These are phyloP conservation scores for Coprinopsis strossmayeri DNA, from an alignment of 768 basidiomycete species.

Conservation along the genomic window DNA sequence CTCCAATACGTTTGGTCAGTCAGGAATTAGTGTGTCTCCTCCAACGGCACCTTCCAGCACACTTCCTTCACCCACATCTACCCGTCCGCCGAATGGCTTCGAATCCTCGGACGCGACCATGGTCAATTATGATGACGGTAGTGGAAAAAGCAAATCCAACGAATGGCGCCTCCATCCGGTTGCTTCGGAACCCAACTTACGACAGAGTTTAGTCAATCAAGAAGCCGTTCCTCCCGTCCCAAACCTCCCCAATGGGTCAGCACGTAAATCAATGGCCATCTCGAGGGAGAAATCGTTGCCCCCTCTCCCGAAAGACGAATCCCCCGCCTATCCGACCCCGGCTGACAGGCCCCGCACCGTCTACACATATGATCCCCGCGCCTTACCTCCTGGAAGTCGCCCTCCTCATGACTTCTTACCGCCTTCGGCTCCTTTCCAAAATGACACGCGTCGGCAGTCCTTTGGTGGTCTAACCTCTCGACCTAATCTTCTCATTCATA, in stretches of 20 bases:
- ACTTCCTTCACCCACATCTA: conserved; percentile 71
- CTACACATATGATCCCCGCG: conserved; percentile 53
- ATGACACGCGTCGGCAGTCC: conserved; percentile 65
- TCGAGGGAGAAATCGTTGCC: conserved; percentile 72
- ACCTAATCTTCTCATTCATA: conserved; percentile 47
- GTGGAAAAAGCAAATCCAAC: conserved; percentile 24
- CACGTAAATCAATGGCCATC: conserved; percentile 18
- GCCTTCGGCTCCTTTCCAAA: conserved; percentile 60
- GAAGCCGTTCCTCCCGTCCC: conserved; percentile 22
- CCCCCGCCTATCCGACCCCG: conserved; percentile 29
- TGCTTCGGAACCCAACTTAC: conserved; percentile 59
- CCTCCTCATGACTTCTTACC: conserved; percentile 47
- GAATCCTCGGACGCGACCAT: conserved; percentile 31
- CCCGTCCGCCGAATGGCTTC: conserved; percentile 44
- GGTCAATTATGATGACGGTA: conserved; percentile 32
- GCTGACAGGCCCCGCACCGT: conserved; percentile 61
- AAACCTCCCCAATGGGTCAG: conserved; percentile 16
- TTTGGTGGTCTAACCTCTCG: conserved; percentile 62
- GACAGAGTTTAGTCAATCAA: conserved; percentile 29
- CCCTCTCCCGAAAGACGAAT: conserved; percentile 62
- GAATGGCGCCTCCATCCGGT: conserved; percentile 39
- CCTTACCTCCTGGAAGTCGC: conserved; percentile 36
- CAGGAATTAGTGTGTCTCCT: conserved; percentile 54
- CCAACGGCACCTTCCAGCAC: conserved; percentile 71
- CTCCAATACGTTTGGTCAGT: conserved; percentile 51